These are phyloP conservation scores for Alternaria sp. DNA, from an alignment of 2,329 filamentous ascomycete species.

Conservation along the genomic window DNA sequence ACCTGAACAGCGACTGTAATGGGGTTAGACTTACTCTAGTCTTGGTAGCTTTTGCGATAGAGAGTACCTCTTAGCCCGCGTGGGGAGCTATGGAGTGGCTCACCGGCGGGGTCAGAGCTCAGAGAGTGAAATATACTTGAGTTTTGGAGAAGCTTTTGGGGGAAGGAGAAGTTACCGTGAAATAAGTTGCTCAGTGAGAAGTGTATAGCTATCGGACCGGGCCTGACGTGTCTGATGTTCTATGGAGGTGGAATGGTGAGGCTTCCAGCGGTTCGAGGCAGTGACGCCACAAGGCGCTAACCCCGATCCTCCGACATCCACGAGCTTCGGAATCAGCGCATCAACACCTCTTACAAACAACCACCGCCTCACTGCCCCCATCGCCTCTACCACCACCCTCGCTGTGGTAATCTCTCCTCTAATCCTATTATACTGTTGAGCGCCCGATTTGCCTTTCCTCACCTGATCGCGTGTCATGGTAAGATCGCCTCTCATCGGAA, in stretches of 20 bases:
- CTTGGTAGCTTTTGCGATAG: background rate
- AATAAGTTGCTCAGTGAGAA: background rate
- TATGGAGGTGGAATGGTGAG: constrained; percentile 39
- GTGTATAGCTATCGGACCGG: constrained; percentile 8
- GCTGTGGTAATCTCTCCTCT: constrained; percentile 2
- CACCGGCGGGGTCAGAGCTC: constrained; percentile 19
- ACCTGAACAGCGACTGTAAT: background rate
- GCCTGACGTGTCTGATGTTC: constrained; percentile 47
- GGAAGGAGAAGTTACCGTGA: background rate
- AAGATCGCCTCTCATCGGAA: constrained; percentile 31
- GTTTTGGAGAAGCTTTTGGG: background rate
- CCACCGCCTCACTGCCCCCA: constrained; percentile 28
- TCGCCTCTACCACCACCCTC: constrained; percentile 23
- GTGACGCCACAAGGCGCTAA: constrained; percentile 35
- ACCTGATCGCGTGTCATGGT: constrained; percentile 46
- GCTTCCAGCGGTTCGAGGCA: constrained; percentile 26
- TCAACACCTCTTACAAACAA: constrained; percentile 46
- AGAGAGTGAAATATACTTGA: background rate
- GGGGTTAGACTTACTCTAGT: background rate
- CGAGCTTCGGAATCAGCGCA: constrained; percentile 37
- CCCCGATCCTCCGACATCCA: constrained; percentile 21
- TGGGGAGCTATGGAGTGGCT: constrained; percentile 17
- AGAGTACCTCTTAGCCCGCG: constrained; percentile 23
- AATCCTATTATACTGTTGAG: background rate
- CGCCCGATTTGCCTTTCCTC: background rate